Conservation (phyloP, 768 basidiomycete genomes). For the Ramaria sp. region DNA sequence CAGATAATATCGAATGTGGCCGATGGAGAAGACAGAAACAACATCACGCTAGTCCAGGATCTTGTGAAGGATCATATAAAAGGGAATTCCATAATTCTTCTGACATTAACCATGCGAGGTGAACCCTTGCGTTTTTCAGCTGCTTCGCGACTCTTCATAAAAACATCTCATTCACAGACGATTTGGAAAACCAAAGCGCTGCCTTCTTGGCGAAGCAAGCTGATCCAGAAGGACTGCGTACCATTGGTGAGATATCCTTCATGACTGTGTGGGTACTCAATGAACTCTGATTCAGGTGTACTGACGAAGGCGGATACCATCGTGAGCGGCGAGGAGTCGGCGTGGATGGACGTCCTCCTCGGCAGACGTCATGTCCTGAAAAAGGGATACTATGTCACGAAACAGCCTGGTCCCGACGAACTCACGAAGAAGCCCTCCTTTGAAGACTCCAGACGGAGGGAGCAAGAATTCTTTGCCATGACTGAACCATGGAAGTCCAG, state of each 20-base stretch:
- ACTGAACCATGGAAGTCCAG: not conserved
- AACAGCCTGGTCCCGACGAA: not conserved
- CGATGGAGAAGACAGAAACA: not conserved
- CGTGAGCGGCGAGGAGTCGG: not conserved
- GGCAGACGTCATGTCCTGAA: not conserved
- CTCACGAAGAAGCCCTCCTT: not conserved
- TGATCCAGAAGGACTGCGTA: not conserved
- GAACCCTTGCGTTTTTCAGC: too few species aligned
- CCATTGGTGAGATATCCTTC: slow-evolving; percentile 22
- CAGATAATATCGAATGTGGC: slow-evolving; percentile 2
- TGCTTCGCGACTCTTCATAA: not conserved
- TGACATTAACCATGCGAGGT: slow-evolving; percentile 8
- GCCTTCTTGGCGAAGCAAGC: not conserved
- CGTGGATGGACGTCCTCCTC: not conserved
- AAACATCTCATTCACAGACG: not conserved
- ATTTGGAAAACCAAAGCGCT: slow-evolving; percentile 7
- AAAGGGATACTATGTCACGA: slow-evolving; percentile 1
- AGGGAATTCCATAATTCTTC: slow-evolving; percentile 5
- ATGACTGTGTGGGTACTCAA: slow-evolving; percentile 10
- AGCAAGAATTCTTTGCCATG: not conserved
- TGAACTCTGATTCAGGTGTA: not conserved
- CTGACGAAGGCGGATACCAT: not conserved
- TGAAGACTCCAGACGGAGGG: not conserved
- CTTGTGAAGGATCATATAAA: slow-evolving; percentile 2
- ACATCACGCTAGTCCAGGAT: slow-evolving; percentile 1